Evolutionary conservation across 306 rosid species (phyloP), one percentile per base, ranked within the genome.

Genomic region (Sicyos baderoa): DNA sequence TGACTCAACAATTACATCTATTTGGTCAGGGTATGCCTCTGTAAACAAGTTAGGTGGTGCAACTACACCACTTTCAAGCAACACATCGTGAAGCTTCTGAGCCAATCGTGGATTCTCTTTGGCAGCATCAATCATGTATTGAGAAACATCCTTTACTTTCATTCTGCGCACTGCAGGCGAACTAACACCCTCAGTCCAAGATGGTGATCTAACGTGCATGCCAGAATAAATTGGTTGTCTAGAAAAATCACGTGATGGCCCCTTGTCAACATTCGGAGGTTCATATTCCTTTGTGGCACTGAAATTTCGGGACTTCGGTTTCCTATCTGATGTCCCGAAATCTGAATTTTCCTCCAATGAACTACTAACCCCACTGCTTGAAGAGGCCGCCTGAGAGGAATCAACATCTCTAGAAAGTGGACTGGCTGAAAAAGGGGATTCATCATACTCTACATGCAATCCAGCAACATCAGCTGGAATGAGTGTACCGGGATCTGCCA

Each of bases 401-500:
- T 82, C 98, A 71, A 85, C 76, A 59, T 93, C 86, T 83, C 96
- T 88, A 54, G 86, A 85, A 77, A 84, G 78, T 73, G 96, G 89
- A 80, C 83, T 85, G 58, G 84, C 85, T 54, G 80, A 66, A 76
- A 76, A 85, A 67, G 74, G 37, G 54, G 97, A 74, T 63, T 82
- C 95, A 18, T 82, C 93, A 75, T 77, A 88, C 58, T 72, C 94
- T 10, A 85, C 70, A 72, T 80, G 94, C 13, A 87, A 85, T 60
- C 87, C 88, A 71, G 83, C 86, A 67, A 78, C 84, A 78, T 93
- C 94, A 55, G 91, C 75, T 68, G 99, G 99, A 85, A 93, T 90
- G 68, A 93, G 99, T 23, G 97, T 85, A 69, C 99, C 99, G 6
- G 99, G 99, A 81, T 85, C 97, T 64, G 97, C 95, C 97, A 93